phyloP scores from a whole-genome alignment of 306 rosid genomes.

The Malus orientalis region DNA sequence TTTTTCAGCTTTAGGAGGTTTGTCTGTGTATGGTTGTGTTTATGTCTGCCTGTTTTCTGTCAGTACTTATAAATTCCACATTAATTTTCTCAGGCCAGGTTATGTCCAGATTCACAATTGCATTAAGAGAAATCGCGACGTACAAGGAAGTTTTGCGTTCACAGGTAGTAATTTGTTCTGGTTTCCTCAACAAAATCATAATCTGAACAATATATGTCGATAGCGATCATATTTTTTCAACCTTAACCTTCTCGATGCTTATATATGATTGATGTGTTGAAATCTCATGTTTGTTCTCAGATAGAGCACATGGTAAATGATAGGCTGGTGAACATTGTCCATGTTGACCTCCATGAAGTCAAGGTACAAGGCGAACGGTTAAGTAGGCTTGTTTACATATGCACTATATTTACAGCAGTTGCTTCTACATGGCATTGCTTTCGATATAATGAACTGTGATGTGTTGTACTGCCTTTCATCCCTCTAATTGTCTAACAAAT shows the following conservation, averaged over 20 bases:
- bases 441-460: background rate
- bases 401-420: background rate
- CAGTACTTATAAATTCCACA: background rate
- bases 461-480: background rate
- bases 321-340: constrained; percentile 42
- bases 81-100: constrained; percentile 51
- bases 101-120: constrained; percentile 86
- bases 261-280: constrained; percentile 13
- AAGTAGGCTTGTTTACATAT: background rate
- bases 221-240: background rate
- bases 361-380: constrained; percentile 36
- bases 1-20: constrained; percentile 89
- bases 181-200: background rate
- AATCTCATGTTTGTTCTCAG: constrained; percentile 29
- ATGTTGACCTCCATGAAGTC: constrained; percentile 60
- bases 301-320: constrained; percentile 63
- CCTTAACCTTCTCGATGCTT: background rate
- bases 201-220: background rate
- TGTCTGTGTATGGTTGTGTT: background rate
- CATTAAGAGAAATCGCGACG: constrained; percentile 83
- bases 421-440: background rate
- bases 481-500: background rate
- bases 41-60: constrained; percentile 5
- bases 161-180: constrained; percentile 42
- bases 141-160: constrained; percentile 96